phyloP scores from a whole-genome alignment of 192 early-diverging fungal species.

The Haplosporangium gracile region DNA sequence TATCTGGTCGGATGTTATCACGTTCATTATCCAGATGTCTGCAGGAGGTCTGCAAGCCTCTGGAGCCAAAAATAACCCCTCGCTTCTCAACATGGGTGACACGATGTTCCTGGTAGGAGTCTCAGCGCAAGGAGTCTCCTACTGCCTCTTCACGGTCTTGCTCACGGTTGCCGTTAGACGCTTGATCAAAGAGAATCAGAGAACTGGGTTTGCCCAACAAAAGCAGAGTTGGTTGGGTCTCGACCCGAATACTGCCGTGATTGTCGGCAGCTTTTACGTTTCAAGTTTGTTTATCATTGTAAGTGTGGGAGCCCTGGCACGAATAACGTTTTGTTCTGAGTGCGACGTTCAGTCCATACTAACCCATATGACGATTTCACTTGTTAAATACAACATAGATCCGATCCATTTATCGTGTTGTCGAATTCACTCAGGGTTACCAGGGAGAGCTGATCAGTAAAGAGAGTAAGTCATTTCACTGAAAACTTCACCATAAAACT shows the following conservation, averaged over 20 bases:
- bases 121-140: constrained; percentile 20
- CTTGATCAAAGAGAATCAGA: constrained; percentile 7
- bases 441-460: constrained; percentile 14
- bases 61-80: not conserved
- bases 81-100: constrained; percentile 8
- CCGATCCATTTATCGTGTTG: constrained; percentile 29
- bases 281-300: constrained; percentile 38
- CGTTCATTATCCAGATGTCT: constrained; percentile 18
- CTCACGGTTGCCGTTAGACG: constrained; percentile 13
- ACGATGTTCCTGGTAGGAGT: constrained; percentile 32
- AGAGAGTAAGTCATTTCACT: constrained; percentile 11
- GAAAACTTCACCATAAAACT: too few relatives aligned
- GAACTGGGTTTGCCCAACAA: not conserved
- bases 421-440: constrained; percentile 34
- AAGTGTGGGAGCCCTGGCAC: not conserved
- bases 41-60: constrained; percentile 22
- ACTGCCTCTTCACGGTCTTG: constrained; percentile 21
- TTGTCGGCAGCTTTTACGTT: constrained; percentile 12
- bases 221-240: not conserved
- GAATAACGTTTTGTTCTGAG: not conserved
- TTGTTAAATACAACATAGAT: not conserved
- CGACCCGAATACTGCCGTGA: not conserved
- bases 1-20: constrained; percentile 19
- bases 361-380: not conserved
- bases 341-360: too few relatives aligned